These are phyloP conservation scores for Cytospora mali DNA, from an alignment of 2,329 filamentous ascomycete species.

Conservation along the genomic window DNA sequence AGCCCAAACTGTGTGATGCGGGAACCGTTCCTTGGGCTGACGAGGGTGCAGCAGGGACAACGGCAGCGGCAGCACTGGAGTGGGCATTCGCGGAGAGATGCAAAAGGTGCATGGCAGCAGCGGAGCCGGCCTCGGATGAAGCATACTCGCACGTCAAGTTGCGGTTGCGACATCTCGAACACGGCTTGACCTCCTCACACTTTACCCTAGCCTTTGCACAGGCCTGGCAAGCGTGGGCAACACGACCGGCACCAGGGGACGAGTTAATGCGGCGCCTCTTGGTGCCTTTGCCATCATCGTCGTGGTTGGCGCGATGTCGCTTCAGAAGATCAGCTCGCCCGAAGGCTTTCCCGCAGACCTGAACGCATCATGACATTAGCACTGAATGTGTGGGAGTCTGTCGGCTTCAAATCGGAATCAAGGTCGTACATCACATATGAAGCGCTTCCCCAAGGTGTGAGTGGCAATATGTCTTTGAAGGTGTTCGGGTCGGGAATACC, in stretches of 20 bases:
- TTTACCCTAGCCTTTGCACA: conserved; percentile 57
- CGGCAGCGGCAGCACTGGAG: conserved; percentile 23
- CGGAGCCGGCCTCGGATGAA: conserved; percentile 42
- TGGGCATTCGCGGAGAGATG: conserved; percentile 46
- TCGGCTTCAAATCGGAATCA: neutral
- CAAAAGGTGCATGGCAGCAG: conserved; percentile 47
- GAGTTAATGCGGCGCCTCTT: conserved; percentile 51
- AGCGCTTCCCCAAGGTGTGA: conserved; percentile 54
- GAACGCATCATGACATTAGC: conserved; percentile 36
- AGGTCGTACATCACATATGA: conserved; percentile 43
- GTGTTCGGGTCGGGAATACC: conserved; percentile 57
- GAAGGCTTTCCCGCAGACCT: conserved; percentile 57
- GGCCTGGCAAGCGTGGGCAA: conserved; percentile 55
- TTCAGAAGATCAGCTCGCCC: conserved; percentile 57
- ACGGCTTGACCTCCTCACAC: conserved; percentile 58
- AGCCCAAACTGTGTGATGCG: conserved; percentile 16
- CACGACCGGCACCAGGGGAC: conserved; percentile 50
- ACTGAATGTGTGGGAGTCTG: neutral
- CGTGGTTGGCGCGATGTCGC: conserved; percentile 55
- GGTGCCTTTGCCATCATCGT: conserved; percentile 47
- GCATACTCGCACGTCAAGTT: conserved; percentile 49
- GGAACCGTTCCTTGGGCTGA: neutral
- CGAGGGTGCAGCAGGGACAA: conserved; percentile 16
- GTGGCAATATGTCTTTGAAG: conserved; percentile 55
- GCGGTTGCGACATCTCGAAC: conserved; percentile 52